Conservation (phyloP, 2,329 filamentous ascomycete species). For the Diaporthe sp. region DNA sequence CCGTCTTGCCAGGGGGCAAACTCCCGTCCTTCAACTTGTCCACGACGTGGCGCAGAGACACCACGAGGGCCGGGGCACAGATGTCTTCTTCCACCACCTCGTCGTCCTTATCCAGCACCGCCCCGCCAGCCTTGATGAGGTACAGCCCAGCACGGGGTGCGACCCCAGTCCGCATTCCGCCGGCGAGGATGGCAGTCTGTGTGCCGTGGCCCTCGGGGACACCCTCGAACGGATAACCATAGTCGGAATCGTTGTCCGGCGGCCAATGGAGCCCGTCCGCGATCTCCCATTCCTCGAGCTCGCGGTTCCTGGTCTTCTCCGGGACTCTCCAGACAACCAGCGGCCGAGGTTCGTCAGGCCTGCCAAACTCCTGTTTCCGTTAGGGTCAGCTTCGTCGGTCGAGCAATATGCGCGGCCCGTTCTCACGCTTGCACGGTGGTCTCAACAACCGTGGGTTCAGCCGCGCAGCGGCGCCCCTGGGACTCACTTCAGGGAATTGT, state of each 20-base stretch:
- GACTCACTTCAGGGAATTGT: slow-evolving; percentile 32
- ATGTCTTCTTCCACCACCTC: slow-evolving; percentile 25
- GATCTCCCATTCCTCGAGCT: background rate
- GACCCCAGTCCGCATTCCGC: background rate
- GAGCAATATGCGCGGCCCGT: background rate
- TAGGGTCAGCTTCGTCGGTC: background rate
- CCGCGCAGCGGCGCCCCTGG: too few species aligned
- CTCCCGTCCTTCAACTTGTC: slow-evolving; percentile 7
- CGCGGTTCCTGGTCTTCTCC: background rate
- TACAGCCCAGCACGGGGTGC: slow-evolving; percentile 27
- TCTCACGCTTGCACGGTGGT: background rate
- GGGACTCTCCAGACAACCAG: slow-evolving; percentile 27
- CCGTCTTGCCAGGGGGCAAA: slow-evolving; percentile 19
- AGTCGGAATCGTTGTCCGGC: slow-evolving; percentile 12
- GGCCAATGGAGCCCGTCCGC: background rate
- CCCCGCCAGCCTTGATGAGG: slow-evolving; percentile 36
- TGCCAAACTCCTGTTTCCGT: slow-evolving; percentile 7
- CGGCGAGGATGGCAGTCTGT: slow-evolving; percentile 25
- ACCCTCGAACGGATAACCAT: slow-evolving; percentile 27
- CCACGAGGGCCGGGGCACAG: background rate
- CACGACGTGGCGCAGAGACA: slow-evolving; percentile 18
- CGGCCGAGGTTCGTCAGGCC: background rate
- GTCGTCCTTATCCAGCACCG: background rate
- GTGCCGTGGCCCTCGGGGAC: slow-evolving; percentile 34
- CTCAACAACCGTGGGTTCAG: background rate